These are phyloP conservation scores for Crucihimalaya himalaica DNA, from an alignment of 345 rosid genomes.

Conservation along the genomic window DNA sequence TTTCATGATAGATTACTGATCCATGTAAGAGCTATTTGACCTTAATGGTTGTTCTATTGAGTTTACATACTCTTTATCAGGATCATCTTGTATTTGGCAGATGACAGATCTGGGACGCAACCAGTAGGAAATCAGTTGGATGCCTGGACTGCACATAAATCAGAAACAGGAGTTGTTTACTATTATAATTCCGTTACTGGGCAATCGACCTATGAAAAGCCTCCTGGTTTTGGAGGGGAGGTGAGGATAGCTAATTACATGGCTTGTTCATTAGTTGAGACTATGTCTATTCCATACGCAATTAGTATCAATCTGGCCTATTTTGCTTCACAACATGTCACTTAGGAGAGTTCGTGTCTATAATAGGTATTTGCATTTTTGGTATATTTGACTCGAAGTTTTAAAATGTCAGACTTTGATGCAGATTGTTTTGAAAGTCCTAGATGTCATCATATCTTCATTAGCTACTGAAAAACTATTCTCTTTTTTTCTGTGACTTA, in stretches of 20 bases:
- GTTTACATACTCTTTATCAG: constrained; percentile 47
- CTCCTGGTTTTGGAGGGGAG: constrained; percentile 77
- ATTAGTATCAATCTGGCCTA: neutral
- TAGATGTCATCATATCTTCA: neutral
- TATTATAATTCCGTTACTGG: constrained; percentile 91
- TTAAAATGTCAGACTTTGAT: neutral
- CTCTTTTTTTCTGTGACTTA: neutral
- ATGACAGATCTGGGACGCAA: constrained; percentile 50
- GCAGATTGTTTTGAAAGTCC: neutral
- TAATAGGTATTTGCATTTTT: constrained; percentile 5
- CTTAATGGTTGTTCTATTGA: constrained; percentile 41
- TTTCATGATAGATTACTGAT: constrained; percentile 73
- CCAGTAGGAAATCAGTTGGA: constrained; percentile 52
- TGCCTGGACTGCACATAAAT: constrained; percentile 94
- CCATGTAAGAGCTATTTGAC: constrained; percentile 65
- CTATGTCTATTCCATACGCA: neutral
- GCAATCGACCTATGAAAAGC: constrained; percentile 86
- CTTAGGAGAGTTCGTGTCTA: constrained; percentile 5
- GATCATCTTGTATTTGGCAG: constrained; percentile 51
- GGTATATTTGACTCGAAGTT: neutral
- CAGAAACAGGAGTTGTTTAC: constrained; percentile 75
- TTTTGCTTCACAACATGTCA: neutral
- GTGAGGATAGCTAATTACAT: constrained; percentile 46
- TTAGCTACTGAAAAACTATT: constrained; percentile 6
- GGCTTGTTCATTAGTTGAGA: constrained; percentile 20